Evolutionary conservation across 768 basidiomycete genomes (phyloP), one percentile per base, ranked within the genome.

Genomic region (Lactarius vividus): DNA sequence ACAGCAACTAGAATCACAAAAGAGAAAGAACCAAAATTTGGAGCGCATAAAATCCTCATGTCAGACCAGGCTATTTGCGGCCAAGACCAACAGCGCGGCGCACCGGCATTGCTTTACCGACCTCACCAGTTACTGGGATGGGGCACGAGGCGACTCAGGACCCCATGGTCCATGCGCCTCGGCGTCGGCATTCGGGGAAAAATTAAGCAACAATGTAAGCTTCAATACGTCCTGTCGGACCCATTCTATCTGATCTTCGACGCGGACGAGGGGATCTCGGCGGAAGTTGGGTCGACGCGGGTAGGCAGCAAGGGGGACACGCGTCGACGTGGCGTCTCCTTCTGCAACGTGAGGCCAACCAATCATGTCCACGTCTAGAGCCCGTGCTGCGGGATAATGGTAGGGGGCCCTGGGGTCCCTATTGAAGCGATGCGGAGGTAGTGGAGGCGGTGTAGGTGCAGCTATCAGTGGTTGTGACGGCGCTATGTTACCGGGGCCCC

Each of bases 191-290:
- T 67, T 26, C 52, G 39, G 61, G 29, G 66, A 67, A 57, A 57
- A 67, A 23, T 67, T 44, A 16, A 63, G 54, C 52, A 20, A 59
- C 40, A 67, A 2, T 6, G 66, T 67, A 53, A 67, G 57, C 28
- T 63, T 44, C 33, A 63, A 15, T 18, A 67, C 15, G n/a, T 39
- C 31, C 3, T 18, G 33, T 1, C 52, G 5, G 8, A 59, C 31
- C 66, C 65, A 66, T 35, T 37, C 33, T 3, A 66, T 26, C 16
- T 9, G 11, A 23, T 67, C 66, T 4, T 63, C 52, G 16, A 63
- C 13, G n/a, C 66, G 66, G 42, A 67, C 66, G 18, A 63, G 9
- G 26, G 66, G 57, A 4, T 49, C 59, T 20, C 29, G 11, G 8
- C 28, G 37, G 37, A 13, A 23, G 23, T 23, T 23, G n/a, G 49